Evolutionary conservation across 2,329 filamentous ascomycete species (phyloP), one percentile per base, ranked within the genome.

Genomic region (Colletotrichum liaoningense): DNA sequence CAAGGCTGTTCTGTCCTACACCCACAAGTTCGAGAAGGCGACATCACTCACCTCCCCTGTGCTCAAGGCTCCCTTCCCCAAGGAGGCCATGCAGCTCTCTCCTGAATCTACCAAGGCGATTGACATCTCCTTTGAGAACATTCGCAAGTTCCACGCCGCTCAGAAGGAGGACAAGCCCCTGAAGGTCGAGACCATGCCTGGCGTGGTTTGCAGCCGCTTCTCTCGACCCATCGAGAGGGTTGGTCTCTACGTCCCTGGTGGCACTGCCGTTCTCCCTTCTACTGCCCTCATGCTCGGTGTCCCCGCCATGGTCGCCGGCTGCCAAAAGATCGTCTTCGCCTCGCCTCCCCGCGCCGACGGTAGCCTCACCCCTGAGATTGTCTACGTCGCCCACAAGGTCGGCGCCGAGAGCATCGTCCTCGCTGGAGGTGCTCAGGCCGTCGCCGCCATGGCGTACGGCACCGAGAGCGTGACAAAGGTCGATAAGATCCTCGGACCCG

Each of bases 281-380:
- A 98, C 97, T 8, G 97, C 97, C 3, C 92, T 99, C 76, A 99
- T 99, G 97, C 90, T 99, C 67, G 97, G 97, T 80, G 97, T 99
- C 5, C 97, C 97, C 8, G 97, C 97, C 73, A 97, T 97, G 93
- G 97, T 98, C 8, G 97, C 97, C 28, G 97, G 97, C 28, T 99
- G 97, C 88, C 91, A 95, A 85, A 97, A 93, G 84, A 98, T 99
- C 74, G 93, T 99, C 19, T 86, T 99, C 46, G 97, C 97, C 24
- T 97, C 95, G 0, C 97, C 97, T 35, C 97, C 97, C 22, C 92
- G 97, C 56, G 84, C 93, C 0, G 96, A 98, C 79, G 97, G 97
- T 63, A 95, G 93, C 77, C 90, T 98, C 75, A 98, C 96, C 1
- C 97, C 97, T 0, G 97, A 99, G 82, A 98, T 99, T 74, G 96